Base-by-base conservation (phyloP, 306 rosid species). In the Leucaena leucocephala region DNA sequence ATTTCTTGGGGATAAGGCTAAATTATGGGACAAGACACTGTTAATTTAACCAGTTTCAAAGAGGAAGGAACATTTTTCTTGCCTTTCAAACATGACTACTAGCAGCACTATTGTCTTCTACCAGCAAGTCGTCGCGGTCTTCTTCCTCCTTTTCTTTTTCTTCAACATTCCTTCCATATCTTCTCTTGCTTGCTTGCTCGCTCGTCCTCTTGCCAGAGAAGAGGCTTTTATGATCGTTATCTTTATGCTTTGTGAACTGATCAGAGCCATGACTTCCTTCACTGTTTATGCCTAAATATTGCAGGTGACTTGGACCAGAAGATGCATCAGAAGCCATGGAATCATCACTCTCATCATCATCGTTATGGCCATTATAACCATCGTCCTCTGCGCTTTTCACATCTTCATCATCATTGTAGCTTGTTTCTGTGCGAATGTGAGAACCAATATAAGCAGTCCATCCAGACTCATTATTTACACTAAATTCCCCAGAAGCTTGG, bases 311-410 rank as follows among this genome's bases (percentile, higher is more conserved):
- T 76, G 90, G 94, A 77, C 92, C 92, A 22, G 94, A 90, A 58
- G 97, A 87, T 71, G 97, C 97, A 75, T 92, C 97, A 46, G 97
- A 92, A 70, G 82, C 88, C 97, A 92, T 85, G 6, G 97, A 92
- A 68, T 92, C 94, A 77, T 85, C 89, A 78, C 86, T 85, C 54
- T 85, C 86, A 33, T 52, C 39, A 38, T 67, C 74, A 21, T 21
- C 17, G 13, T 68, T 74, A 50, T 80, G 40, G 40, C 40, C 42
- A 13, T 57, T 65, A 33, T 75, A 79, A 5, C 54, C 36, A 19
- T 50, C 72, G 35, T 63, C 68, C 4, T 63, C 44, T 0, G 6
- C 68, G 72, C 73, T 64, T 38, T 39, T 45, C 34, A 52, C 84
- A 78, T 35, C 49, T 7, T 40, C 49, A n/a, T 63, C 43, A 63